Base-by-base conservation (phyloP, 352 stramenopile genomes). In the Phytophthora sojae region DNA sequence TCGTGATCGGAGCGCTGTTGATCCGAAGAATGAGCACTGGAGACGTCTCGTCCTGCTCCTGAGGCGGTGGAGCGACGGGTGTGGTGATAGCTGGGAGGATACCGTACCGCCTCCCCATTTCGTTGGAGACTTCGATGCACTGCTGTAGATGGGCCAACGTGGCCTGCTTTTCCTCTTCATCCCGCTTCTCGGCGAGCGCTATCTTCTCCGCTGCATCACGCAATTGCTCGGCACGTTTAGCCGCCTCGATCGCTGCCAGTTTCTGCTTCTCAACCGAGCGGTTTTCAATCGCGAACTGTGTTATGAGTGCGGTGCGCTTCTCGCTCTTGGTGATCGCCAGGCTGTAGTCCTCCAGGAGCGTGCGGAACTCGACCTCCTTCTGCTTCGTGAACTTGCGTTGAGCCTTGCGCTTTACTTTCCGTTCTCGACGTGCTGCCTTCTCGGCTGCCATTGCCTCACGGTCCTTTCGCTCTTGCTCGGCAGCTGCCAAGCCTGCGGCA, bases 31-130 rank as follows among this genome's bases (percentile, higher is more conserved):
- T 75, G 3, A 92, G 57, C 4, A 86, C 15, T 19, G 59, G 81
- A 2, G 82, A 85, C 1, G 70, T 91, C 52, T 93, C 86, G n/a
- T 87, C 77, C 52, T 93, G 80, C 23, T 88, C 81, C 2, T 61
- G 45, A n/a, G 39, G 44, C 2, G 62, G 21, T 4, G 51, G 8
- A 5, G 82, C 67, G 12, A 58, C n/a, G 2, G 83, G 77, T 0
- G 77, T 78, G 57, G 82, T 76, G 67, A 93, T 90, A 29, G 83
- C 77, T 49, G 86, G 86, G 1, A 93, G 79, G 11, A 84, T 64
- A 8, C 86, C 86, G 0, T 63, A 78, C 25, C 76, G 75, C 3
- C 86, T 73, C 9, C 80, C 83, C 29, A 91, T 77, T 12, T 81
- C 73, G 14, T 88, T 73, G 0, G 81, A 80, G 15, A 45, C 37